Evolutionary conservation across 1,139 yeast genomes (phyloP).

Genomic region (Scheffersomyces parashehatae): DNA sequence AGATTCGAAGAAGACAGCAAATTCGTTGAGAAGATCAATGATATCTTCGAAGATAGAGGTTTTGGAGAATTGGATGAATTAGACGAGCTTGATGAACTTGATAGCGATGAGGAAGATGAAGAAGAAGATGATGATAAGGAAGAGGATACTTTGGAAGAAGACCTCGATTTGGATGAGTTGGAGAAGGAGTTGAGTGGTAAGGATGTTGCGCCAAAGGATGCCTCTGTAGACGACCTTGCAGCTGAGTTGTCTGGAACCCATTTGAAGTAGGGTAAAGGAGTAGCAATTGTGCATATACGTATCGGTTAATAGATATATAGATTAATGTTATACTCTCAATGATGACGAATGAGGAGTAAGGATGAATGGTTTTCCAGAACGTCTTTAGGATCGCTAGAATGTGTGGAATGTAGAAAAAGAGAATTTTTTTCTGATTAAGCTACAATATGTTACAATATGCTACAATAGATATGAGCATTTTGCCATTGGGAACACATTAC

Average conservation of each 20-base stretch:
- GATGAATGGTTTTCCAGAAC: too few species aligned
- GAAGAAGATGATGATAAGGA: constrained; percentile 69
- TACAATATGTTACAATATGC: too few species aligned
- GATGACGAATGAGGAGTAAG: too few species aligned
- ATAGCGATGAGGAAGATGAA: constrained; percentile 81
- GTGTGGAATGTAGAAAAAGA: too few species aligned
- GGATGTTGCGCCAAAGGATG: constrained; percentile 35
- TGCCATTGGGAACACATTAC: too few species aligned
- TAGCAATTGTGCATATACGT: neutral
- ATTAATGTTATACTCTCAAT: neutral
- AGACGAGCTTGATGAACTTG: constrained; percentile 90
- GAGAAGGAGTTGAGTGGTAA: constrained; percentile 57
- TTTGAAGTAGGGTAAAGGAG: constrained; percentile 22
- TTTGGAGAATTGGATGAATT: constrained; percentile 84
- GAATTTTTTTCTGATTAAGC: too few species aligned
- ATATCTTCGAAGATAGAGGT: constrained; percentile 71
- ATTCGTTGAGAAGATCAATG: constrained; percentile 34
- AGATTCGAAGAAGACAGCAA: constrained; percentile 58
- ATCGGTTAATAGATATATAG: neutral
- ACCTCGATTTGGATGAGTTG: constrained; percentile 55
- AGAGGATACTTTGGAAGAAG: constrained; percentile 50
- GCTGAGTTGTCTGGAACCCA: constrained; percentile 57
- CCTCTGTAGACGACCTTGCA: constrained; percentile 60
- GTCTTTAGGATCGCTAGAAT: too few species aligned
- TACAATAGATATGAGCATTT: too few species aligned